Conservation (phyloP, 495 filamentous ascomycete species). For the Aspergillus taichungensis region DNA sequence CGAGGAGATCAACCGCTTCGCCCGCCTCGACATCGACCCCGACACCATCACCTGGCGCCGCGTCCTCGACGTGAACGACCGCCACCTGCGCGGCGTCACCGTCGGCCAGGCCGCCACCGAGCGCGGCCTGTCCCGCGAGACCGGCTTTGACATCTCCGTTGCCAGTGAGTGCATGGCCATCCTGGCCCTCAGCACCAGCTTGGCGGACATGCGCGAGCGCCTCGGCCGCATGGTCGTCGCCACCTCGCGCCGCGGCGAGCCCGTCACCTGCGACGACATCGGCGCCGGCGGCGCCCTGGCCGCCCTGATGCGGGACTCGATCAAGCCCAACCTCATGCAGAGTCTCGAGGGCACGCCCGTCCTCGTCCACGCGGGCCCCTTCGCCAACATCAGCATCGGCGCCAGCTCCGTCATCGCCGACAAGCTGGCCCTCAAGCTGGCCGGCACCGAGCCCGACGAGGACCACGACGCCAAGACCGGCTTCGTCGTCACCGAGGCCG, state of each 20-base stretch:
- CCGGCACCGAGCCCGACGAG: conserved; percentile 93
- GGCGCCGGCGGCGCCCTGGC: conserved; percentile 87
- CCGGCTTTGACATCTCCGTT: conserved; percentile 95
- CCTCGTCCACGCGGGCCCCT: conserved; percentile 93
- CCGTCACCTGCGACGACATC: conserved; percentile 92
- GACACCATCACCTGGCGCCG: conserved; percentile 95
- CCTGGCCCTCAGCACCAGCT: conserved; percentile 79
- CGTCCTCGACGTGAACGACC: conserved; percentile 94
- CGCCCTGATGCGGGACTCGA: conserved; percentile 93
- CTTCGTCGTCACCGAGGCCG: conserved; percentile 95
- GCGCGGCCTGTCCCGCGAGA: conserved; percentile 74
- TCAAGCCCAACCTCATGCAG: conserved; percentile 99
- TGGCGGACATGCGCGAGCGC: conserved; percentile 86
- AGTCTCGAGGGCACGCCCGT: conserved; percentile 95
- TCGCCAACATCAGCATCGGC: conserved; percentile 97
- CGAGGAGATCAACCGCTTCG: conserved; percentile 81
- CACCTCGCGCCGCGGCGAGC: conserved; percentile 73
- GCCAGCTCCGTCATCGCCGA: conserved; percentile 92
- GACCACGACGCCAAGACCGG: conserved; percentile 75
- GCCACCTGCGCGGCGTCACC: conserved; percentile 80
- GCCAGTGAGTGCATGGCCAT: conserved; percentile 99
- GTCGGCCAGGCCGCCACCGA: conserved; percentile 83
- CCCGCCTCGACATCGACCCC: conserved; percentile 89
- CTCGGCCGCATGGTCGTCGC: conserved; percentile 96
- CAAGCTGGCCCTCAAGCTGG: conserved; percentile 89